Conservation (phyloP, 192 early-diverging fungal genomes). For the Backusella westeae region DNA sequence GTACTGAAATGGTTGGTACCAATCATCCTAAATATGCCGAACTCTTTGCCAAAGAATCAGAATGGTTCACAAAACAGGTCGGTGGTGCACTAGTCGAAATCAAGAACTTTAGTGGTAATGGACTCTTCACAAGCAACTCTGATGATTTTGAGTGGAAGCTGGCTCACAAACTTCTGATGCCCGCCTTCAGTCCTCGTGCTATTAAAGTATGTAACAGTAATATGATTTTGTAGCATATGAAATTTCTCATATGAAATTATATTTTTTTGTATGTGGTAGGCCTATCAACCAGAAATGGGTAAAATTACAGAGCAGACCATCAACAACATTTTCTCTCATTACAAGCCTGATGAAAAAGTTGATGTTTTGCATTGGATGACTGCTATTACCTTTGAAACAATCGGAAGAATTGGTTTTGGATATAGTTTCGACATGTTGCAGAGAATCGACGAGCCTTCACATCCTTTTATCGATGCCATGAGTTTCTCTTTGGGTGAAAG, state of each 20-base stretch:
- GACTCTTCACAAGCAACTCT: conserved; percentile 49
- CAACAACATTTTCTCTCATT: conserved; percentile 32
- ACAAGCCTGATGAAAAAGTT: conserved; percentile 30
- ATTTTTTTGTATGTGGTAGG: conserved; percentile 11
- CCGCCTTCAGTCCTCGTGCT: conserved; percentile 47
- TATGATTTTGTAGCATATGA: not conserved
- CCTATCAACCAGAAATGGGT: conserved; percentile 45
- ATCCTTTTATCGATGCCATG: conserved; percentile 38
- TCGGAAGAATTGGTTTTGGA: conserved; percentile 54
- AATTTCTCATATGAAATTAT: not conserved
- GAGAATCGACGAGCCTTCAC: not conserved
- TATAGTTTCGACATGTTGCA: conserved; percentile 46
- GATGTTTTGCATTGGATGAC: conserved; percentile 50
- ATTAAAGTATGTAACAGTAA: conserved; percentile 26
- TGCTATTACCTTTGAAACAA: conserved; percentile 54
- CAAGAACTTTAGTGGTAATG: conserved; percentile 43
- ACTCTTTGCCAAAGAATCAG: conserved; percentile 40
- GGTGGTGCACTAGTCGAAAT: conserved; percentile 33
- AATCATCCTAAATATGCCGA: conserved; percentile 44
- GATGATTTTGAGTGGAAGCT: conserved; percentile 52
- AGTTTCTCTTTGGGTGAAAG: conserved; percentile 37
- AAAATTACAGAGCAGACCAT: conserved; percentile 32
- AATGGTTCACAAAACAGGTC: conserved; percentile 49
- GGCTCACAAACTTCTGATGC: conserved; percentile 59
- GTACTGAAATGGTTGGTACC: conserved; percentile 22